phyloP scores from a whole-genome alignment of 352 stramenopile species.

The Lagenidium giganteum region DNA sequence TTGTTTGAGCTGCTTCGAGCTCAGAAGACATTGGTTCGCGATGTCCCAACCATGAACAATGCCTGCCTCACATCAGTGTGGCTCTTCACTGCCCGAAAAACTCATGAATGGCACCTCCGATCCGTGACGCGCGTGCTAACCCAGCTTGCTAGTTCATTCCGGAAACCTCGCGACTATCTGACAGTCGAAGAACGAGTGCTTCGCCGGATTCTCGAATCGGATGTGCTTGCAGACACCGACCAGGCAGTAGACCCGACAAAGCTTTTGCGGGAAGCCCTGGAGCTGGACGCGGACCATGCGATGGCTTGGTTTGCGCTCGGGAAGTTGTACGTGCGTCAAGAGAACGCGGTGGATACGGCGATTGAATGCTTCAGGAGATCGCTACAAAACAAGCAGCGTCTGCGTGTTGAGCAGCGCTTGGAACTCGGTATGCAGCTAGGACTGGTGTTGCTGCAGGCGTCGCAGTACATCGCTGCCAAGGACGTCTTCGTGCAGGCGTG shows the following conservation, averaged over 20 bases:
- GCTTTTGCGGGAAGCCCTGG: slow-evolving; percentile 48
- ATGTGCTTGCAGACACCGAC: slow-evolving; percentile 23
- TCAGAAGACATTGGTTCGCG: slow-evolving; percentile 26
- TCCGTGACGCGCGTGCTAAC: slow-evolving; percentile 27
- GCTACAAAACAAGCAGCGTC: slow-evolving; percentile 23
- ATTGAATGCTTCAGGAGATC: slow-evolving; percentile 52
- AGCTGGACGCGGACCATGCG: slow-evolving; percentile 47
- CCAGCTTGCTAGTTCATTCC: slow-evolving; percentile 27
- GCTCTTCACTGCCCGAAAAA: slow-evolving; percentile 44
- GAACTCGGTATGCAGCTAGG: slow-evolving; percentile 50
- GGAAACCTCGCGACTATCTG: slow-evolving; percentile 31
- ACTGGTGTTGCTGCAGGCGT: slow-evolving; percentile 53
- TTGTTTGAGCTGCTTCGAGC: slow-evolving; percentile 66
- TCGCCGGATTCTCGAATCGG: slow-evolving; percentile 40
- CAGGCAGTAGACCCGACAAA: slow-evolving; percentile 21
- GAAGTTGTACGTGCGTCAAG: slow-evolving; percentile 32
- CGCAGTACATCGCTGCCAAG: slow-evolving; percentile 53
- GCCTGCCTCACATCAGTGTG: slow-evolving; percentile 46
- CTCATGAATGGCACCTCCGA: slow-evolving; percentile 38
- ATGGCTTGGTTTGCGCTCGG: slow-evolving; percentile 54
- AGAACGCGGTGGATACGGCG: slow-evolving; percentile 30
- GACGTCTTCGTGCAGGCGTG: slow-evolving; percentile 47
- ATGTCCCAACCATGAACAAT: slow-evolving; percentile 4
- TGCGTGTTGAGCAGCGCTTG: slow-evolving; percentile 29
- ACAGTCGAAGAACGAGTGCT: slow-evolving; percentile 38